phyloP scores from a whole-genome alignment of 2,329 filamentous ascomycete genomes.

The Alternaria panax region DNA sequence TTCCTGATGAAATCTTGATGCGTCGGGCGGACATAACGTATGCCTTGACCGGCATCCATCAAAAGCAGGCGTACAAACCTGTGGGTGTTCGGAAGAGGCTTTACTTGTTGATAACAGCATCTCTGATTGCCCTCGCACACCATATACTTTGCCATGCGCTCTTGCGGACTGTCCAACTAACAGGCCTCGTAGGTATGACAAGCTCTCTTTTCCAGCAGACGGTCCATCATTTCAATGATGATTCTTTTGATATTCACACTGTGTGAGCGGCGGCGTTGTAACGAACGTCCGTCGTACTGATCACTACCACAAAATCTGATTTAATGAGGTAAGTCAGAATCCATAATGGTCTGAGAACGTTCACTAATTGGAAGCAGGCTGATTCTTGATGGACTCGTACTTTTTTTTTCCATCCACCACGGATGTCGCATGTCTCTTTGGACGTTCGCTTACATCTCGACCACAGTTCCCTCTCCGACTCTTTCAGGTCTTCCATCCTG shows the following conservation, averaged over 20 bases:
- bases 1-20: conserved; percentile 70
- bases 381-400: conserved; percentile 47
- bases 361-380: conserved; percentile 44
- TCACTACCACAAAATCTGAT: conserved; percentile 72
- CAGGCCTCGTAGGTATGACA: conserved; percentile 43
- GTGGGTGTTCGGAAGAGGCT: conserved; percentile 61
- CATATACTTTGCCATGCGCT: conserved; percentile 6
- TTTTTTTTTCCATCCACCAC: conserved; percentile 19
- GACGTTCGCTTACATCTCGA: conserved; percentile 32
- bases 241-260: conserved; percentile 72
- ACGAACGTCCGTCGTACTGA: conserved; percentile 61
- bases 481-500: background rate
- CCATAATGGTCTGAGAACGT: background rate
- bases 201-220: conserved; percentile 44
- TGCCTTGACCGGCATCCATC: conserved; percentile 59
- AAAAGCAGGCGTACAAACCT: conserved; percentile 70
- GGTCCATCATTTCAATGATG: conserved; percentile 65
- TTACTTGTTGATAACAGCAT: conserved; percentile 75
- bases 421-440: conserved; percentile 17
- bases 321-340: conserved; percentile 66
- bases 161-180: conserved; percentile 20
- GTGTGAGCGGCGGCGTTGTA: conserved; percentile 66
- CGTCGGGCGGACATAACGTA: conserved; percentile 73
- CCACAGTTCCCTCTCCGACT: conserved; percentile 9
- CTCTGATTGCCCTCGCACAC: conserved; percentile 60